These are phyloP conservation scores for Globisporangium radiosum DNA, from an alignment of 352 stramenopile species.

Conservation along the genomic window DNA sequence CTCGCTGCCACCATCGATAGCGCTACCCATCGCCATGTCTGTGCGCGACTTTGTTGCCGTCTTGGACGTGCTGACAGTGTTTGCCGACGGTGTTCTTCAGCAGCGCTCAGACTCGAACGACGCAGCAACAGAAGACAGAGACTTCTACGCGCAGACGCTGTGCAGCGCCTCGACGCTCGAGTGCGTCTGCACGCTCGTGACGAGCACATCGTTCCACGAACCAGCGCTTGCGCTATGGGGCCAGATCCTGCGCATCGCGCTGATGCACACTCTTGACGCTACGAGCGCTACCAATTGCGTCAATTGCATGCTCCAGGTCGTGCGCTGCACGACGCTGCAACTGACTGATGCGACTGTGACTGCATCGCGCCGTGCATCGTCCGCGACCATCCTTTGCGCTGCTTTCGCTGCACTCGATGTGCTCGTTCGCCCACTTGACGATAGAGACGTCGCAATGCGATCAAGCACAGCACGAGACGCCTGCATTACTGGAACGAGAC, in stretches of 20 bases:
- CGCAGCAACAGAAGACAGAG: slow-evolving; percentile 11
- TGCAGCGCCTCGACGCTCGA: slow-evolving; percentile 38
- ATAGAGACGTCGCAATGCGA: not conserved
- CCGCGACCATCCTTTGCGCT: not conserved
- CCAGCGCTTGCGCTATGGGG: slow-evolving; percentile 32
- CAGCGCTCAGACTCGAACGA: not conserved
- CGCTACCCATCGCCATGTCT: too few relatives aligned
- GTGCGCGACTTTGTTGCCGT: slow-evolving; percentile 27
- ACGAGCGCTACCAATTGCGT: slow-evolving; percentile 32
- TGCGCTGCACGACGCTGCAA: slow-evolving; percentile 35
- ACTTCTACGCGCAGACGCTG: slow-evolving; percentile 23
- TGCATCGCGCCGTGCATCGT: slow-evolving; percentile 22
- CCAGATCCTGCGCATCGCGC: slow-evolving; percentile 24
- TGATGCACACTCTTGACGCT: slow-evolving; percentile 29
- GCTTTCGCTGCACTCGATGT: slow-evolving; percentile 20
- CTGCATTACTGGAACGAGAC: slow-evolving; percentile 1
- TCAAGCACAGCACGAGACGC: not conserved
- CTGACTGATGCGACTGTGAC: too few relatives aligned
- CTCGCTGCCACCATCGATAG: too few relatives aligned
- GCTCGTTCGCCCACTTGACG: slow-evolving; percentile 13
- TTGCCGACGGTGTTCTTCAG: slow-evolving; percentile 10
- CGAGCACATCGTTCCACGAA: slow-evolving; percentile 24
- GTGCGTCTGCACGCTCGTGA: slow-evolving; percentile 32
- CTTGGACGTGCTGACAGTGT: slow-evolving; percentile 37
- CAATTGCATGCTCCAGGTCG: slow-evolving; percentile 46